These are phyloP conservation scores for Coffea eugenioides DNA, from an alignment of 257 asterid genomes.

Conservation along the genomic window DNA sequence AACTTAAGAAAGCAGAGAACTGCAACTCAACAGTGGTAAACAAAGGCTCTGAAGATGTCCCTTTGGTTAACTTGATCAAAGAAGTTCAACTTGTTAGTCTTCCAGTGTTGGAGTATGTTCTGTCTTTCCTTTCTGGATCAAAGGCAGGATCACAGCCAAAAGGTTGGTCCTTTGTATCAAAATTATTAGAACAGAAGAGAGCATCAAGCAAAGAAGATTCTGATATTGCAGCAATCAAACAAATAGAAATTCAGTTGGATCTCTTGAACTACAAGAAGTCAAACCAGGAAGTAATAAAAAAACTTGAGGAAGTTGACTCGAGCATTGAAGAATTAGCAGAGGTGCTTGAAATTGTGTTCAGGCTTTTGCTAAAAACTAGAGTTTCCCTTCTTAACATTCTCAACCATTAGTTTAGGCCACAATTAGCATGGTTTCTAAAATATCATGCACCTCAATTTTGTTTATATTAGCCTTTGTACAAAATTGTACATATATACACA, in stretches of 20 bases:
- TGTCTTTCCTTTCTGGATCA: constrained; percentile 22
- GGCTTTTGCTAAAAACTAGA: constrained; percentile 9
- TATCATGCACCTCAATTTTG: background rate
- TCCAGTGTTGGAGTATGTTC: constrained; percentile 14
- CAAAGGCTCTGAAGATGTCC: background rate
- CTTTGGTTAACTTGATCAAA: constrained; percentile 15
- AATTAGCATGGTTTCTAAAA: background rate
- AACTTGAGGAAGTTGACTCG: constrained; percentile 7
- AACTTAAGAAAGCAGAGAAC: constrained; percentile 14
- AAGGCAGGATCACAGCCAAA: constrained; percentile 3
- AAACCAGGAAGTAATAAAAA: constrained; percentile 1
- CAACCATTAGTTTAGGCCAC: background rate
- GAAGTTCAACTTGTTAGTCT: constrained; percentile 29
- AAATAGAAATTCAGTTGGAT: background rate
- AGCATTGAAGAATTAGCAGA: constrained; percentile 21
- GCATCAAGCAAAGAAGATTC: background rate
- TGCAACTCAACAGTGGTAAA: background rate
- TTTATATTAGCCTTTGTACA: background rate
- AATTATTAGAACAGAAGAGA: constrained; percentile 13
- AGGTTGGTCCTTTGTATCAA: constrained; percentile 35
- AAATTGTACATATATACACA: background rate
- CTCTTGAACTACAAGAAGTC: constrained; percentile 3
- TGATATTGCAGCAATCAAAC: background rate
- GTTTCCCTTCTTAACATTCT: constrained; percentile 27
- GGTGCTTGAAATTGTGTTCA: constrained; percentile 12